Conservation (phyloP, 257 asterid species). For the Osmanthus fragrans region DNA sequence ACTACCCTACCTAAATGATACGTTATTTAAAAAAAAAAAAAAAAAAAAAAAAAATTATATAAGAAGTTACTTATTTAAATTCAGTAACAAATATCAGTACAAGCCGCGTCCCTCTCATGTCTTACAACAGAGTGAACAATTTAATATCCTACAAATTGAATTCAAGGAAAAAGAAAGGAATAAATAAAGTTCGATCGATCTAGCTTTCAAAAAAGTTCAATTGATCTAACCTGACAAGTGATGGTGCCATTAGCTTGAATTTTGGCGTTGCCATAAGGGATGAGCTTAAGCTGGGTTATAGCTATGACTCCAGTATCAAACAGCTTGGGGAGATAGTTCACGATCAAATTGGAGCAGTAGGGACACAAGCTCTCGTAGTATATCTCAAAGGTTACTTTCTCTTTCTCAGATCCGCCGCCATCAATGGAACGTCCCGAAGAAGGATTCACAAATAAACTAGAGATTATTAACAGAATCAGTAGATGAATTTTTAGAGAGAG, state of each 20-base stretch:
- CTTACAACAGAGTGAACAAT: too few relatives aligned
- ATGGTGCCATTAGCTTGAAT: slow-evolving; percentile 34
- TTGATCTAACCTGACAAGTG: slow-evolving; percentile 42
- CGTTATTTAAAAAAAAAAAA: too few relatives aligned
- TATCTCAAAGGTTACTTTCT: slow-evolving; percentile 33
- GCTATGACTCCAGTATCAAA: slow-evolving; percentile 38
- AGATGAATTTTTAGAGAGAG: background rate
- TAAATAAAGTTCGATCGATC: too few relatives aligned
- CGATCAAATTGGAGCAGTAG: slow-evolving; percentile 43
- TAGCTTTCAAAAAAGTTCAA: background rate
- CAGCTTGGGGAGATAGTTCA: slow-evolving; percentile 32
- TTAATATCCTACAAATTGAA: background rate
- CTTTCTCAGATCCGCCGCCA: slow-evolving; percentile 16
- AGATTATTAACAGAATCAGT: background rate
- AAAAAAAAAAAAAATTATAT: too few relatives aligned
- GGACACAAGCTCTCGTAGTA: slow-evolving; percentile 52
- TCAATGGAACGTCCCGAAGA: background rate
- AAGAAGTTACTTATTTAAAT: too few relatives aligned
- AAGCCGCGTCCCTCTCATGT: too few relatives aligned
- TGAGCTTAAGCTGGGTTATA: slow-evolving; percentile 40
- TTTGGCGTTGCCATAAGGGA: slow-evolving; percentile 54
- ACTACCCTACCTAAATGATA: too few relatives aligned
- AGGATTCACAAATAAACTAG: background rate
- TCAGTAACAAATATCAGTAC: too few relatives aligned
- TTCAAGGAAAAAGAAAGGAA: background rate